These are phyloP conservation scores for Phytophthora cryptogea DNA, from an alignment of 352 stramenopile species.

Conservation along the genomic window DNA sequence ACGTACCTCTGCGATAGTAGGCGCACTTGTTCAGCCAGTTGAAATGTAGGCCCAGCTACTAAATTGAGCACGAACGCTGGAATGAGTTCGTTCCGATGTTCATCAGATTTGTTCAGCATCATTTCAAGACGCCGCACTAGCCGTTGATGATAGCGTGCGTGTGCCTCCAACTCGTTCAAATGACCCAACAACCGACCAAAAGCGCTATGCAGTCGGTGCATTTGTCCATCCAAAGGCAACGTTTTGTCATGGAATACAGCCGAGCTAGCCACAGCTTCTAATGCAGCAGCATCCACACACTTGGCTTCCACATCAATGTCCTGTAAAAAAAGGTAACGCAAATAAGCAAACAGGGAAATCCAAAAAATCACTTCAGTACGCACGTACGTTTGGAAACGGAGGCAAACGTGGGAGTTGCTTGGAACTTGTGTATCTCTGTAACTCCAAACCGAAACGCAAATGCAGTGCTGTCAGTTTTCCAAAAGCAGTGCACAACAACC, in stretches of 20 bases:
- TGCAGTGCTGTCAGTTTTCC: neutral
- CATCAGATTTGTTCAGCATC: slow-evolving; percentile 31
- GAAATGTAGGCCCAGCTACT: slow-evolving; percentile 30
- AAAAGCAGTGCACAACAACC: neutral
- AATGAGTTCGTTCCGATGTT: slow-evolving; percentile 30
- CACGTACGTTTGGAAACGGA: slow-evolving; percentile 47
- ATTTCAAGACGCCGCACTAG: slow-evolving; percentile 43
- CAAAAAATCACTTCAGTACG: no score
- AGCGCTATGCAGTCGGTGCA: slow-evolving; percentile 46
- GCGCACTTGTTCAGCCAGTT: slow-evolving; percentile 47
- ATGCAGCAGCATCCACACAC: slow-evolving; percentile 11
- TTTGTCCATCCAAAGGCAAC: slow-evolving; percentile 27
- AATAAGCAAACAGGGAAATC: no score
- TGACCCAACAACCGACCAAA: slow-evolving; percentile 50
- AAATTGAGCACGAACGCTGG: slow-evolving; percentile 52
- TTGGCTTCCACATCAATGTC: slow-evolving; percentile 33
- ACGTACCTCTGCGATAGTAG: slow-evolving; percentile 46
- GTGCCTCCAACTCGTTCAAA: slow-evolving; percentile 40
- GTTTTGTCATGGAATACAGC: neutral
- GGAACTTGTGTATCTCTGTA: slow-evolving; percentile 22
- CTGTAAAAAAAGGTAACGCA: slow-evolving; percentile 7
- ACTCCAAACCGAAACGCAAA: neutral
- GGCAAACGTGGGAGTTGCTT: slow-evolving; percentile 26
- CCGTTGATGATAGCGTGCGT: slow-evolving; percentile 43
- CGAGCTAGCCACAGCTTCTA: slow-evolving; percentile 2